Evolutionary conservation across 108 stramenopile genomes (phyloP).

Genomic region (Cyclotella choctawhatcheeana): DNA sequence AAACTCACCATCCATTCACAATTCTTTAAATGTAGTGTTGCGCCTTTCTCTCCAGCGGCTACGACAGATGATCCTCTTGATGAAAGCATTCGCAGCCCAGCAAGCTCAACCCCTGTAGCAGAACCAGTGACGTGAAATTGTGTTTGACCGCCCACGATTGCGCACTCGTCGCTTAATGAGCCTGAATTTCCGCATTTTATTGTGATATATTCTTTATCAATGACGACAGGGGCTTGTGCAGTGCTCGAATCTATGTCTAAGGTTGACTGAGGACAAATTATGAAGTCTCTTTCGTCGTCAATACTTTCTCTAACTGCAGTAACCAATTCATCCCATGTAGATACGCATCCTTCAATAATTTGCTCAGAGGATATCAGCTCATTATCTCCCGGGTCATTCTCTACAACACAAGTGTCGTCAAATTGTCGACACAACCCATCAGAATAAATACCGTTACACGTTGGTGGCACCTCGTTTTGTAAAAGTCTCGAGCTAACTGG

Average conservation of each 20-base stretch:
- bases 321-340: slow-evolving; percentile 42
- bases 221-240: slow-evolving; percentile 25
- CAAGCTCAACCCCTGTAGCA: slow-evolving; percentile 25
- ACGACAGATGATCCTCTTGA: slow-evolving; percentile 43
- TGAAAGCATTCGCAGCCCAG: slow-evolving; percentile 33
- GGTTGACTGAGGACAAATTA: slow-evolving; percentile 33
- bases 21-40: slow-evolving; percentile 30
- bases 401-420: neutral
- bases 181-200: slow-evolving; percentile 39
- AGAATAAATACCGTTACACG: slow-evolving; percentile 10
- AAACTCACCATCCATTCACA: slow-evolving; percentile 41
- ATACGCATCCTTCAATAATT: slow-evolving; percentile 16
- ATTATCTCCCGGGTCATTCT: too few relatives aligned
- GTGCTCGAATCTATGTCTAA: slow-evolving; percentile 16
- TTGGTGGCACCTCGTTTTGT: neutral
- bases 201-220: slow-evolving; percentile 35
- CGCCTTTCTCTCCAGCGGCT: slow-evolving; percentile 27
- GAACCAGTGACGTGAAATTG: slow-evolving; percentile 41
- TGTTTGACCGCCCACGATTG: slow-evolving; percentile 31
- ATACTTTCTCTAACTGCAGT: slow-evolving; percentile 32
- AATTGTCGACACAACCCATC: slow-evolving; percentile 7
- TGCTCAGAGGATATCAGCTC: neutral
- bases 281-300: slow-evolving; percentile 29
- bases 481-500: neutral
- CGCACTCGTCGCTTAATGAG: slow-evolving; percentile 21